Evolutionary conservation across 2,329 filamentous ascomycete species (phyloP), one percentile per base, ranked within the genome.

Genomic region (Helotiales sp.): DNA sequence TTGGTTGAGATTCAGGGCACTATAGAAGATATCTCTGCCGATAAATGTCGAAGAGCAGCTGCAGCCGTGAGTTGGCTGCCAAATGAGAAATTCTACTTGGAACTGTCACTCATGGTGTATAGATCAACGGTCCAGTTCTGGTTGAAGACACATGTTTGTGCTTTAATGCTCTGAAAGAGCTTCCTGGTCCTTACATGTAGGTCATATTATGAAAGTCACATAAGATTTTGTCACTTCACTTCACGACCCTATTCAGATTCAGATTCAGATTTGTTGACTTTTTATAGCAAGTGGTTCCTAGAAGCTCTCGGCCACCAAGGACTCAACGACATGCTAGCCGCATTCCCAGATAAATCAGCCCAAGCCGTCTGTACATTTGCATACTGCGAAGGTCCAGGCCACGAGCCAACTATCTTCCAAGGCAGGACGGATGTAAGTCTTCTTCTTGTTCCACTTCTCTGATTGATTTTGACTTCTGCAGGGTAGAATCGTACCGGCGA

Each of bases 291-390:
- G 85, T 97, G 93, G 88, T 99, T 99, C 81, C 86, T 99, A 80
- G 82, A 91, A 69, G 86, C 88, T 32, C 84, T 97, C 66, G 96
- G 96, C 64, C 93, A 93, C 71, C 83, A 91, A 58, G 92, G 96
- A 15, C 84, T 99, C 66, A 97, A 97, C 81, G 96, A 95, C 77
- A 86, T 99, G 70, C 89, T 99, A 47, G 90, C 89, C 61, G 93
- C 91, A 6, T 97, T 97, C 78, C 85, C 92, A 30, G 92, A 99
- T 81, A 97, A 97, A 80, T 91, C 90, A 52, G 93, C 93, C 52
- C 89, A 97, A 80, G 95, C 96, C 20, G 92, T 99, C 54, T 97
- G 95, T 81, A 99, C 96, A 0, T 99, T 99, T 80, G 96, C 90
- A 26, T 97, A 96, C 81, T 96, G 88, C 63, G 86, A 89, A 70